Base-by-base conservation (phyloP, 2,329 filamentous ascomycete genomes). In the Trichoderma sp. region DNA sequence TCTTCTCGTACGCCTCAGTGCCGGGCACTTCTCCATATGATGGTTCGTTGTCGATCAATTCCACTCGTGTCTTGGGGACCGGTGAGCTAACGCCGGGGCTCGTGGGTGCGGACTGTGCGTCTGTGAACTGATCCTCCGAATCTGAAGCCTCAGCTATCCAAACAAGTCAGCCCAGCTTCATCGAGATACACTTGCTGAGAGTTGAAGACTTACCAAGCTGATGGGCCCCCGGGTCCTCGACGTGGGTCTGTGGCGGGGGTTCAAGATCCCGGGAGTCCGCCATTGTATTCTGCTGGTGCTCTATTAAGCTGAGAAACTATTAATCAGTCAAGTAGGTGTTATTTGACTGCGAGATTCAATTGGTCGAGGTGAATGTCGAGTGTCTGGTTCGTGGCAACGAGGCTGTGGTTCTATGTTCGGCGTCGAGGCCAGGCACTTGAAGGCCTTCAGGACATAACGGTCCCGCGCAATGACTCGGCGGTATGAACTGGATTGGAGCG, bases 111-210 rank as follows among this genome's bases (percentile, higher is more conserved):
- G 87, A 89, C 66, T 86, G 86, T 39, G 89, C 89, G 76, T 91
- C 89, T 61, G 87, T 90, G 78, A 90, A 91, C 79, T 91, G 89
- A 73, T 91, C 89, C 56, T 91, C 89, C 32, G 87, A 90, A 71
- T 90, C 89, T 59, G 88, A 89, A 34, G 82, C 82, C 70, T 86
- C 85, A 79, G 77, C 78, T 78, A 54, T 43, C 26, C 28, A 43
- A 39, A 64, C 37, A 64, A 63, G 73, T 80, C 71, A 80, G 76
- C 68, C 71, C 55, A 28, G 18, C 32, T 34, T 21, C 13, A 24
- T 54, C 30, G 51, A 49, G 2, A n/a, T 11, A 28, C 28, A 39
- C 4, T 37, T 18, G 34, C 43, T 32, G 46, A 51, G 54, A 59
- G 54, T 21, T 43, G 11, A 66, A 37, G 24, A 16, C 51, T 72